A percentile compares a stretch with the other conserved stretches of the same genome.
Conservation (phyloP, 768 basidiomycete species). For the Russula vinacea region DNA sequence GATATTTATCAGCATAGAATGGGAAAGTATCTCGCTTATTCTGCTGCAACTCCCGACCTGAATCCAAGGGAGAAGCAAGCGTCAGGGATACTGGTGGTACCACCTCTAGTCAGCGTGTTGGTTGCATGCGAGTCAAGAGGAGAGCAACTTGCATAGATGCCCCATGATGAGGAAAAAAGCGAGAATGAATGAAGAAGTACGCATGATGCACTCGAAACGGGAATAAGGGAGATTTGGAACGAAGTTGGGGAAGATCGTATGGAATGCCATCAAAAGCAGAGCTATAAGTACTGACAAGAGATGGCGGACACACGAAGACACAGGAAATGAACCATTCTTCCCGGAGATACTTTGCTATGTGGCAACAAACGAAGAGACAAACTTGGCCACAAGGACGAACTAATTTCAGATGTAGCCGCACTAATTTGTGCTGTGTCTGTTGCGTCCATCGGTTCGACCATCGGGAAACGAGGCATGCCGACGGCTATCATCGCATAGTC, state of each 20-base stretch:
- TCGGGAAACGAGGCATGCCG: too few species aligned
- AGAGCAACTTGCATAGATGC: conserved; percentile 10
- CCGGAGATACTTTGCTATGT: neutral
- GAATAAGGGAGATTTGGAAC: neutral
- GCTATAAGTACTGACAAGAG: conserved; percentile 18
- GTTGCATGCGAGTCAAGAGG: neutral
- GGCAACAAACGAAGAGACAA: neutral
- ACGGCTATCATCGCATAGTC: too few species aligned
- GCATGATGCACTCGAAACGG: conserved; percentile 7
- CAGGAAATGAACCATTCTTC: neutral
- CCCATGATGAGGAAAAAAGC: neutral
- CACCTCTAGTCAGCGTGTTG: neutral
- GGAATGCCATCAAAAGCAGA: too few species aligned
- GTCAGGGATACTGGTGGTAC: conserved; percentile 1
- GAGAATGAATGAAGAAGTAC: neutral
- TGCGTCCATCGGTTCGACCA: neutral
- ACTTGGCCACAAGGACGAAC: neutral
- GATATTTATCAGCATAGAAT: too few species aligned
- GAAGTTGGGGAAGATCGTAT: neutral
- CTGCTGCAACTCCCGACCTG: neutral
- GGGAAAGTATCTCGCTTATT: neutral
- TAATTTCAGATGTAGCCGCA: neutral
- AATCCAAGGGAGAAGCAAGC: neutral
- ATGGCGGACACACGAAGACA: neutral
- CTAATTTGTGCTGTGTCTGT: neutral